These are phyloP conservation scores for Colletotrichum kahawae DNA, from an alignment of 2,329 filamentous ascomycete genomes.

Conservation along the genomic window DNA sequence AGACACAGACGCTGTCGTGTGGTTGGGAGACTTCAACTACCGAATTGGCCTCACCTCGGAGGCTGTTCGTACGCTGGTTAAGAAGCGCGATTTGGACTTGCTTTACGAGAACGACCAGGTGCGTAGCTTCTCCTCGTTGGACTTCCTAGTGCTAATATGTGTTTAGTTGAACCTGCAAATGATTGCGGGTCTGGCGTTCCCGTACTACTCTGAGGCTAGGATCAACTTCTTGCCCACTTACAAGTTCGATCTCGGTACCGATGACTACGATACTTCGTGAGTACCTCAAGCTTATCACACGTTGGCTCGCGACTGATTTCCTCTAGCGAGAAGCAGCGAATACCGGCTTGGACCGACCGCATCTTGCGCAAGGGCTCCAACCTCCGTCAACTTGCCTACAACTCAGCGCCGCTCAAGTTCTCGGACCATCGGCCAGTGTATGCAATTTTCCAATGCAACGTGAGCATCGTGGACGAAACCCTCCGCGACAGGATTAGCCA, in stretches of 20 bases:
- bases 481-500: slow-evolving; percentile 75
- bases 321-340: slow-evolving; percentile 82
- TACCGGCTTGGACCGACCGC: slow-evolving; percentile 97
- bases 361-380: slow-evolving; percentile 86
- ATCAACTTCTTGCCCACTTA: slow-evolving; percentile 94
- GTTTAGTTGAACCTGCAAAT: slow-evolving; percentile 88
- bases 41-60: slow-evolving; percentile 87
- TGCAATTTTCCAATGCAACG: slow-evolving; percentile 82
- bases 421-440: slow-evolving; percentile 98
- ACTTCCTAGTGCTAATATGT: background rate
- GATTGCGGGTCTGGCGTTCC: slow-evolving; percentile 89
- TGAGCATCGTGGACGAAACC: slow-evolving; percentile 80
- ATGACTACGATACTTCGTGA: slow-evolving; percentile 90
- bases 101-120: slow-evolving; percentile 93
- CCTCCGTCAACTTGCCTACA: slow-evolving; percentile 82
- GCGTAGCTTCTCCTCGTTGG: slow-evolving; percentile 20
- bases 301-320: slow-evolving; percentile 32
- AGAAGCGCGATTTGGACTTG: slow-evolving; percentile 73
- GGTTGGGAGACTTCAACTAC: slow-evolving; percentile 99
- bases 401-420: slow-evolving; percentile 81
- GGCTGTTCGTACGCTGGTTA: slow-evolving; percentile 75
- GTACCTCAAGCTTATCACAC: slow-evolving; percentile 27
- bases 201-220: slow-evolving; percentile 86
- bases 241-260: slow-evolving; percentile 89
- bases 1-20: slow-evolving; percentile 73